phyloP scores from a whole-genome alignment of 495 filamentous ascomycete species.

The Neurospora tetraspora region DNA sequence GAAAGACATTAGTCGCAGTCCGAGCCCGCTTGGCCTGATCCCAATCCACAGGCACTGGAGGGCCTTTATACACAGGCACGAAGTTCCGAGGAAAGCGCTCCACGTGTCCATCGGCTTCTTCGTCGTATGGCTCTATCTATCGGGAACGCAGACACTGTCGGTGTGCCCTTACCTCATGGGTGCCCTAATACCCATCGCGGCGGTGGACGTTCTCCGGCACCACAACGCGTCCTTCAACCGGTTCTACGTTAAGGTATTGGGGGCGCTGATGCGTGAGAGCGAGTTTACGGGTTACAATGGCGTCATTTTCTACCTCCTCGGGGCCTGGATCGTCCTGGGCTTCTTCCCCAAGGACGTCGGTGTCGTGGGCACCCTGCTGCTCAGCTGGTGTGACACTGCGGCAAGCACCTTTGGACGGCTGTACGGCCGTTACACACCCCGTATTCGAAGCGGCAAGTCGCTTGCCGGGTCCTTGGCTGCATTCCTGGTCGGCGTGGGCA shows the following conservation, averaged over 20 bases:
- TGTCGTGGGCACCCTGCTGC: conserved; percentile 74
- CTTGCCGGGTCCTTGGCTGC: conserved; percentile 82
- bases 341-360: conserved; percentile 94
- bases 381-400: conserved; percentile 97
- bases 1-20: conserved; percentile 76
- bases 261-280: conserved; percentile 91
- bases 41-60: conserved; percentile 77
- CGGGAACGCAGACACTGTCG: conserved; percentile 56
- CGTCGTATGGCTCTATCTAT: conserved; percentile 70
- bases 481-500: conserved; percentile 66
- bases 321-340: conserved; percentile 72
- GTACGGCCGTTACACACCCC: conserved; percentile 79
- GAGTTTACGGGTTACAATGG: conserved; percentile 91
- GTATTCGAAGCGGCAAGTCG: conserved; percentile 78
- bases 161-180: conserved; percentile 77
- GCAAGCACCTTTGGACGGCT: conserved; percentile 85
- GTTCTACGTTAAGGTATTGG: conserved; percentile 73
- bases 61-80: conserved; percentile 64
- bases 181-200: conserved; percentile 79
- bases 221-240: conserved; percentile 71
- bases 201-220: conserved; percentile 74
- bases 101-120: conserved; percentile 96
- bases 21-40: conserved; percentile 86
- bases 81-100: conserved; percentile 64
- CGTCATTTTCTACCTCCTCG: conserved; percentile 91